phyloP scores from a whole-genome alignment of 2,329 filamentous ascomycete species.

The Helminthosporium solani region DNA sequence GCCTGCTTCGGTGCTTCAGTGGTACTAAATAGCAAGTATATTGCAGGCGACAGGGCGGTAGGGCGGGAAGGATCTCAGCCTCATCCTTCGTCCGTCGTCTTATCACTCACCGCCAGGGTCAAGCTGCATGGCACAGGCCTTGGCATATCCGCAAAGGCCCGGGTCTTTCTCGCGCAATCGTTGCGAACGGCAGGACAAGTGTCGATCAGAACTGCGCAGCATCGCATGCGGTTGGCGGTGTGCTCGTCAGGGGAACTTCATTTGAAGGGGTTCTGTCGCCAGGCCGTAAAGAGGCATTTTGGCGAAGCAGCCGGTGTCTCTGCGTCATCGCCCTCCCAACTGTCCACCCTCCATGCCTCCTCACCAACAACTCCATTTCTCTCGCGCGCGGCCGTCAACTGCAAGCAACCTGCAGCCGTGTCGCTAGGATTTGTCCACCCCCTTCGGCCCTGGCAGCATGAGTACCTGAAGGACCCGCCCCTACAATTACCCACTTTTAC shows the following conservation, averaged over 20 bases:
- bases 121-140: slow-evolving; percentile 4
- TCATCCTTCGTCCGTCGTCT: neutral
- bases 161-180: slow-evolving; percentile 20
- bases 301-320: slow-evolving; percentile 19
- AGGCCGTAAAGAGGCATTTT: slow-evolving; percentile 12
- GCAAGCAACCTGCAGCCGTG: slow-evolving; percentile 14
- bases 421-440: slow-evolving; percentile 8
- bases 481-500: slow-evolving; percentile 23
- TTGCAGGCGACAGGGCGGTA: no score
- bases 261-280: slow-evolving; percentile 6
- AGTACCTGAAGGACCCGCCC: slow-evolving; percentile 6
- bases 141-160: slow-evolving; percentile 18
- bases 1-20: no score
- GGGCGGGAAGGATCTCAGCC: no score
- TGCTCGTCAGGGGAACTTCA: neutral
- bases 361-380: no score
- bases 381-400: slow-evolving; percentile 31
- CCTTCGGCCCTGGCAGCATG: slow-evolving; percentile 11
- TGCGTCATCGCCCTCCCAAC: slow-evolving; percentile 26
- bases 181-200: slow-evolving; percentile 3
- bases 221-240: no score
- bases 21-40: no score
- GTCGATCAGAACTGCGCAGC: slow-evolving; percentile 12
- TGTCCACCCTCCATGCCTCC: slow-evolving; percentile 21
- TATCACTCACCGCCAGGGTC: neutral